Evolutionary conservation across 352 stramenopile species (phyloP), one percentile per base, ranked within the genome.

Genomic region (Globisporangium viniferum): DNA sequence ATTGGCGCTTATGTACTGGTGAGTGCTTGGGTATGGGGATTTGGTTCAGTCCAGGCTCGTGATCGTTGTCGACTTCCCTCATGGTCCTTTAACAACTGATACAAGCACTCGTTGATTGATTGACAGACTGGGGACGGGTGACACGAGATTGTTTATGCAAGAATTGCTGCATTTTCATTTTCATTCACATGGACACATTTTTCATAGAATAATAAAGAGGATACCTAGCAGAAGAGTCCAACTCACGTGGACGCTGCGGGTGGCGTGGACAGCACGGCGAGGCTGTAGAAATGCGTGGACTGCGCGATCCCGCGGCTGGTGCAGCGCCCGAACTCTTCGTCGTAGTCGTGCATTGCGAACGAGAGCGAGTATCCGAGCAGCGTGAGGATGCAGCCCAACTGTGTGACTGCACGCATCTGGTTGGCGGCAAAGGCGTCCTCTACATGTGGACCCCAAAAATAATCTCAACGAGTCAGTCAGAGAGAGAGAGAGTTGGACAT

Each of bases 311-410:
- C 63, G 3, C 54, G 63, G 20, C 63, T 35, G 12, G 35, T 27
- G 39, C 27, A 35, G 44, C 33, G 61, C 20, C 56, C 63, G 36
- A 68, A 2, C 63, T 72, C 68, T 4, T 53, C 46, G 10, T 71
- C 70, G 35, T 74, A 68, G 27, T 78, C 56, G 64, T 88, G 76
- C 7, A 63, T 69, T 18, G 75, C 29, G 49, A 89, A 89, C 18
- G 81, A 82, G 14, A 81, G 56, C 14, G 77, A 78, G 68, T 89
- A 89, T 7, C 77, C 76, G 2, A 88, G 70, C 5, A 88, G 76
- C n/a, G 77, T 83, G n/a, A 88, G 57, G 56, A 84, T 78, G 70
- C 76, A 86, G n/a, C 48, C 49, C 7, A 88, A 49, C 62, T 88
- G 80, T 2, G 77, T 74, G 12, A 67, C 59, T 24, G 78, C 69